Percentiles rank a stretch among this genome's conserved stretches.
These are phyloP conservation scores for Gaultheria prostrata DNA, from an alignment of 148 eudicot genomes.

Conservation along the genomic window DNA sequence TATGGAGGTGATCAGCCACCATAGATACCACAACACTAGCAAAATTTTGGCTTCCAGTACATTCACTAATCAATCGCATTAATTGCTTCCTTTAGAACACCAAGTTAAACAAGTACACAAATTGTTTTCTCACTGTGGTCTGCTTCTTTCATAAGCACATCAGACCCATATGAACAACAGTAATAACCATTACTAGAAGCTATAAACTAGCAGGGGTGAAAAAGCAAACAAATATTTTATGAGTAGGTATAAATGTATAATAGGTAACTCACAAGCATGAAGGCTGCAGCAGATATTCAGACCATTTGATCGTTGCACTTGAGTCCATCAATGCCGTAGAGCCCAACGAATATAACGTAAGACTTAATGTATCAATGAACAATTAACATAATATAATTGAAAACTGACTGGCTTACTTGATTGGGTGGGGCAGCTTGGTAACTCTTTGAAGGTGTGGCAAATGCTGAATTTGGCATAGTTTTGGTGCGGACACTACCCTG, in stretches of 20 bases:
- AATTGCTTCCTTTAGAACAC: background rate
- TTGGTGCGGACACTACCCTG: slow-evolving; percentile 38
- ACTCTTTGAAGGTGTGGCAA: slow-evolving; percentile 47
- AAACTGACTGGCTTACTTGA: slow-evolving; percentile 40
- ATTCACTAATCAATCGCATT: background rate
- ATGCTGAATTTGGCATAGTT: slow-evolving; percentile 31
- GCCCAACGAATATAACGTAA: slow-evolving; percentile 23
- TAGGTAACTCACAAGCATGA: slow-evolving; percentile 47
- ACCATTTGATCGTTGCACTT: slow-evolving; percentile 60
- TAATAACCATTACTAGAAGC: background rate
- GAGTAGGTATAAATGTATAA: slow-evolving; percentile 1
- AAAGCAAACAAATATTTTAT: background rate
- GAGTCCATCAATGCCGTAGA: slow-evolving; percentile 35
- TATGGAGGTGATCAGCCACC: background rate
- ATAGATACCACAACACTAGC: background rate
- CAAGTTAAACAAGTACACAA: background rate
- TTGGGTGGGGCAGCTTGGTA: slow-evolving; percentile 52
- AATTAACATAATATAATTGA: background rate
- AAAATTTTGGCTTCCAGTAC: background rate
- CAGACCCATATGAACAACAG: background rate
- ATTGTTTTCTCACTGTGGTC: background rate
- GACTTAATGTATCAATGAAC: background rate
- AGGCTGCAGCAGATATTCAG: slow-evolving; percentile 57
- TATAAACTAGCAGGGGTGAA: background rate
- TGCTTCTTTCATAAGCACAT: background rate